phyloP scores from a whole-genome alignment of 371 early-diverging fungal genomes.

The Rhizopus arrhizus region DNA sequence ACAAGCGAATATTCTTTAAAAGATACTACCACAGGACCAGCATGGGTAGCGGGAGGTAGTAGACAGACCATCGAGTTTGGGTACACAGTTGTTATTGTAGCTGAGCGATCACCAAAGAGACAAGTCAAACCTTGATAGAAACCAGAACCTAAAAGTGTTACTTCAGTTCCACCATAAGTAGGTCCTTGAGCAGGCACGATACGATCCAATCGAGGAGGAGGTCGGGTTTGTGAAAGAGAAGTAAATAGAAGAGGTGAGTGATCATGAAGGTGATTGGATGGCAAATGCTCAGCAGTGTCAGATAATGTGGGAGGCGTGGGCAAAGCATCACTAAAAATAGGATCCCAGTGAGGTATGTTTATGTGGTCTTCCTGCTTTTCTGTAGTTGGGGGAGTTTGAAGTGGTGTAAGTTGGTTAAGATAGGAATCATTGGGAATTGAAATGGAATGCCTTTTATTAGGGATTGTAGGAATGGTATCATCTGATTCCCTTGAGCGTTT shows the following conservation, averaged over 20 bases:
- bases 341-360: not conserved
- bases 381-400: not conserved
- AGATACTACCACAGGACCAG: conserved; percentile 75
- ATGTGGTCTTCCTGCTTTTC: not conserved
- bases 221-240: not conserved
- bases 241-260: conserved; percentile 1
- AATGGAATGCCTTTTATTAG: not conserved
- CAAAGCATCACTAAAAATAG: not conserved
- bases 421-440: not conserved
- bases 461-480: not conserved
- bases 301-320: not conserved
- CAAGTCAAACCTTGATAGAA: conserved; percentile 64
- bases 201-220: conserved; percentile 42
- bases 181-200: conserved; percentile 77
- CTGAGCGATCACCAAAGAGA: conserved; percentile 54
- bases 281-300: conserved; percentile 9
- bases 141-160: conserved; percentile 75
- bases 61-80: conserved; percentile 72
- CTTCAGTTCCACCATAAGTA: conserved; percentile 75
- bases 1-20: conserved; percentile 59
- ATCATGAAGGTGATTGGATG: conserved; percentile 17
- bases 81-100: conserved; percentile 44
- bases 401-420: not conserved
- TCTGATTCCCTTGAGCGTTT: conserved; percentile 46
- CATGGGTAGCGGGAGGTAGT: conserved; percentile 71